These are phyloP conservation scores for Barbatosphaeria neglecta DNA, from an alignment of 495 filamentous ascomycete species.

Conservation along the genomic window DNA sequence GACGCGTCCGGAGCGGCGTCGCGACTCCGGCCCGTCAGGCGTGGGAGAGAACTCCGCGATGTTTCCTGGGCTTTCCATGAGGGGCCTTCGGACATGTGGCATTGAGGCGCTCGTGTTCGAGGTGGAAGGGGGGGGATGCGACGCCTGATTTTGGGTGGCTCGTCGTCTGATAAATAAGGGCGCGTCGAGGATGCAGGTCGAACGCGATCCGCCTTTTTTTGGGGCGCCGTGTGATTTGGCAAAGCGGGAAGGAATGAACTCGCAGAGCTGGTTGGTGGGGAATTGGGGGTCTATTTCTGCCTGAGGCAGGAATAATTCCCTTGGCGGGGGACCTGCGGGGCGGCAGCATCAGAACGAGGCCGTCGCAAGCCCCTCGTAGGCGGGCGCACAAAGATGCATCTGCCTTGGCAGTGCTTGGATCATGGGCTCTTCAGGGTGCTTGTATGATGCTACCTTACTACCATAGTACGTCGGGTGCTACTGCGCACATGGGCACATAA, in stretches of 20 bases:
- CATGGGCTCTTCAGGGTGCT: too few relatives aligned
- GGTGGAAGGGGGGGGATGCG: neutral
- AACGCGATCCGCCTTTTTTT: neutral
- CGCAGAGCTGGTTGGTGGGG: neutral
- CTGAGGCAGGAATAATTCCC: neutral
- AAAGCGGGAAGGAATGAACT: neutral
- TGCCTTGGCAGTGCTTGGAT: too few relatives aligned
- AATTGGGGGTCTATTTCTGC: neutral
- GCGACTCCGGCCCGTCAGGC: conserved; percentile 31
- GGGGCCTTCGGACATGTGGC: conserved; percentile 17
- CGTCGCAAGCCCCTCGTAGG: too few relatives aligned
- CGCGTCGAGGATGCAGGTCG: neutral
- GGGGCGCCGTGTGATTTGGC: neutral
- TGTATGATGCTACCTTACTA: neutral
- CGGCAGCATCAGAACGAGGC: too few relatives aligned
- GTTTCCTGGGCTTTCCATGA: conserved; percentile 45
- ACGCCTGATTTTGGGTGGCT: neutral
- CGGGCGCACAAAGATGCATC: too few relatives aligned
- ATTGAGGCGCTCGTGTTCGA: conserved; percentile 4
- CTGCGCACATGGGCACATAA: neutral
- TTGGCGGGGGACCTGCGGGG: too few relatives aligned
- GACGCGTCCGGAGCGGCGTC: conserved; percentile 74
- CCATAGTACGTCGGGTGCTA: neutral
- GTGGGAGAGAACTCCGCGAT: conserved; percentile 42
- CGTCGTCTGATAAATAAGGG: neutral